A percentile compares a stretch with the other conserved stretches of the same genome.
These are phyloP conservation scores for Colletotrichum brevisporum DNA, from an alignment of 2,329 filamentous ascomycete genomes.

Conservation along the genomic window DNA sequence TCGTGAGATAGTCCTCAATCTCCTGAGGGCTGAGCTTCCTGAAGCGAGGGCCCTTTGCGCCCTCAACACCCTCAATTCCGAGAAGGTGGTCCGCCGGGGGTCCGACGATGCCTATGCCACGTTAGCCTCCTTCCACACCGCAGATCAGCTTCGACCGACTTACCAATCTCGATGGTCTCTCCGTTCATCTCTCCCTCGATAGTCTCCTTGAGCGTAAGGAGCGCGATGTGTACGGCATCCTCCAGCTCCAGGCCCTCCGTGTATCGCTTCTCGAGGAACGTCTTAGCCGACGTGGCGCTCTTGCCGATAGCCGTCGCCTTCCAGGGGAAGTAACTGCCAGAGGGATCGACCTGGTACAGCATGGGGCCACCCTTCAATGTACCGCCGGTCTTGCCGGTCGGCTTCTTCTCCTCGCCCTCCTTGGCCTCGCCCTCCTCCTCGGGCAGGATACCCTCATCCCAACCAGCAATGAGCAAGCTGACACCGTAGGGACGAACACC, in stretches of 20 bases:
- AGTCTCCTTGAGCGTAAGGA: constrained; percentile 97
- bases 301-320: constrained; percentile 99
- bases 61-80: constrained; percentile 90
- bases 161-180: constrained; percentile 97
- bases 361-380: constrained; percentile 96
- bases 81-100: constrained; percentile 94
- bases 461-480: constrained; percentile 93
- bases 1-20: constrained; percentile 99
- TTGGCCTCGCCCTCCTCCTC: constrained; percentile 74
- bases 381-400: constrained; percentile 89
- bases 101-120: constrained; percentile 84
- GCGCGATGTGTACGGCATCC: constrained; percentile 97
- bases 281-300: constrained; percentile 98
- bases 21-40: constrained; percentile 96
- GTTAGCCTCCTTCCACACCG: not conserved
- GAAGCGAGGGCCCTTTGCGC: constrained; percentile 88
- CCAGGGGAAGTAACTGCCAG: constrained; percentile 98
- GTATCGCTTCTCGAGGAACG: constrained; percentile 99
- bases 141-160: constrained; percentile 49
- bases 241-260: constrained; percentile 97
- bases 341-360: constrained; percentile 99
- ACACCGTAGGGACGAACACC: constrained; percentile 98
- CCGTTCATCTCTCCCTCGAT: constrained; percentile 99
- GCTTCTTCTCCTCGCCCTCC: constrained; percentile 78
- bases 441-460: constrained; percentile 96